Evolutionary conservation across 73 alveolate genomes (phyloP), one percentile per base, ranked within the genome.

Genomic region (Halteria grandinella): DNA sequence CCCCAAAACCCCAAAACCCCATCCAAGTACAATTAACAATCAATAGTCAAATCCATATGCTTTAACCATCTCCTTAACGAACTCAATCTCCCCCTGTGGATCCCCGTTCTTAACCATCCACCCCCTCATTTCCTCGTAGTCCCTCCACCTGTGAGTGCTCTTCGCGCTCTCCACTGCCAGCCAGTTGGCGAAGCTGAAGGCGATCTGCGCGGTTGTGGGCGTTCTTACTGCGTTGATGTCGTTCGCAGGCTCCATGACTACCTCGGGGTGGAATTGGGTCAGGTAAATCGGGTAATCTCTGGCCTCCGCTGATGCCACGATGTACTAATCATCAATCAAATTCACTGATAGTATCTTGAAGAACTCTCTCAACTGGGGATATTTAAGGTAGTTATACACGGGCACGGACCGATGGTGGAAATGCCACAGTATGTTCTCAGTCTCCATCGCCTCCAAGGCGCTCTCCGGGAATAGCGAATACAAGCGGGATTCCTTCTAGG

Each of bases 191-290:
- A 73, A 27, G 31, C 43, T 47, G 1, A 24, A 14, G 21, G 86
- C 73, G 43, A 51, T 52, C 18, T 28, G 21, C 18, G 4, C 17
- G 7, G 59, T 17, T 25, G 21, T 37, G 43, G 4, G 5, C 23
- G 55, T 47, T 28, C 45, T 41, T 33, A 51, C 55, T 4, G 55
- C 3, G 5, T 73, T 33, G 5, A 73, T 28, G 23, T 34, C 66
- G 7, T 31, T 11, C 5, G 76, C 39, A 33, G 15, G 11, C 32
- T 55, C 66, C n/a, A 27, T 48, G 29, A 75, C 51, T 53, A 40
- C 15, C 45, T 86, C 94, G 6, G 94, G 94, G 47, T 86, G 94
- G 73, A 54, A 86, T 39, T 78, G 63, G 2, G 51, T 20, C 0
- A 49, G 57, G 33, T 41, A 79, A 62, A 86, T 45, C 25, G 94